Percentiles rank a stretch among this genome's conserved stretches.
phyloP scores from a whole-genome alignment of 148 eudicot species.

The Tetragonia tetragonoides region DNA sequence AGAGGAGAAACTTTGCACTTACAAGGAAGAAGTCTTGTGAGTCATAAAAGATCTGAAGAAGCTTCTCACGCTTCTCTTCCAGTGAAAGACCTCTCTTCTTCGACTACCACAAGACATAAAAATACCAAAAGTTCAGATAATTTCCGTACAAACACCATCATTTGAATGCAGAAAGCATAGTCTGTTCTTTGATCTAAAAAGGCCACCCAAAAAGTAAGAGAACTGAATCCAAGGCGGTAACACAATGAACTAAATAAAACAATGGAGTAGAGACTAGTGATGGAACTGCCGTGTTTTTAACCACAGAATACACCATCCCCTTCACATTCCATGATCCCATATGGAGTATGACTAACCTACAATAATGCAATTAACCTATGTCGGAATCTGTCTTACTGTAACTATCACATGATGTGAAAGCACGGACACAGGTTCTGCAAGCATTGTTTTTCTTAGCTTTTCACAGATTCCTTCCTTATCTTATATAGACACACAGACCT shows the following conservation, averaged over 20 bases:
- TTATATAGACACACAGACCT: neutral
- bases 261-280: neutral
- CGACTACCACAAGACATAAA: slow-evolving; percentile 43
- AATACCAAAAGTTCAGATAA: neutral
- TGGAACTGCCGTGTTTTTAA: neutral
- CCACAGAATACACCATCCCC: neutral
- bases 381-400: neutral
- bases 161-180: neutral
- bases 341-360: neutral
- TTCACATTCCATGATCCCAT: neutral
- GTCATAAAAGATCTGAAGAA: slow-evolving; percentile 91
- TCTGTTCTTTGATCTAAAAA: neutral
- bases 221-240: neutral
- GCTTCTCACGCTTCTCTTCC: slow-evolving; percentile 96
- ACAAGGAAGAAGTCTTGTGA: slow-evolving; percentile 96
- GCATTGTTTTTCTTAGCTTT: neutral
- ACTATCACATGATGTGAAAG: neutral
- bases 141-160: neutral
- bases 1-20: slow-evolving; percentile 34
- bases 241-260: neutral
- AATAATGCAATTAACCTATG: neutral
- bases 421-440: neutral
- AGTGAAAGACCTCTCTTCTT: slow-evolving; percentile 97
- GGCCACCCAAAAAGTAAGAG: neutral
- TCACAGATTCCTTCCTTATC: neutral